Conservation (phyloP, 805 yeast genomes). For the Priceomyces medius region DNA sequence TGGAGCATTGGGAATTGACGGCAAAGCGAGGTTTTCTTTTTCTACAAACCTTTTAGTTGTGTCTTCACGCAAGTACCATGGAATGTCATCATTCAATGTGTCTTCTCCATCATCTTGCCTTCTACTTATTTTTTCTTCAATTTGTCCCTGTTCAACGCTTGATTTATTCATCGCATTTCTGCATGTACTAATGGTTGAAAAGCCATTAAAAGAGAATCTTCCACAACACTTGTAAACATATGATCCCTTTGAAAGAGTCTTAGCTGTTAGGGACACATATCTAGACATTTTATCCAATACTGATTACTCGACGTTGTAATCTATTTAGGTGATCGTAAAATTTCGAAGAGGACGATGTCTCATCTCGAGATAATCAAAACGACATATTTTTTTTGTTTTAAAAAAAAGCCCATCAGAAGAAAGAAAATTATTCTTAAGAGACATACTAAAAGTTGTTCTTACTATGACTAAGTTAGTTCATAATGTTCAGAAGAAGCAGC, state of each 20-base stretch:
- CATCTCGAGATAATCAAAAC: conserved; percentile 4
- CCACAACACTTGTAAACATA: background rate
- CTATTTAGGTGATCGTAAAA: background rate
- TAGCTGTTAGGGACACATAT: background rate
- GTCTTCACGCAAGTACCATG: conserved; percentile 63
- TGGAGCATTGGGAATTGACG: conserved; percentile 68
- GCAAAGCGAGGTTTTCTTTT: conserved; percentile 34
- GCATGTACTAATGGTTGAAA: background rate
- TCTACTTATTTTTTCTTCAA: background rate
- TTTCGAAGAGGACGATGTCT: background rate
- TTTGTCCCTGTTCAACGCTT: background rate
- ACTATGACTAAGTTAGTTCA: conserved; percentile 86
- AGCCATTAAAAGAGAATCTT: background rate
- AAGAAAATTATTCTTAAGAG: too few relatives aligned
- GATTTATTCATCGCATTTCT: background rate
- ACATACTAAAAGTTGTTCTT: too few relatives aligned
- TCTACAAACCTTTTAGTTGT: conserved; percentile 30
- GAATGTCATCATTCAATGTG: conserved; percentile 21
- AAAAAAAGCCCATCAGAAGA: background rate
- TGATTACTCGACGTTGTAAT: background rate
- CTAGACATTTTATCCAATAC: background rate
- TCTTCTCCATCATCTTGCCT: background rate
- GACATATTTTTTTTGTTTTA: conserved; percentile 5
- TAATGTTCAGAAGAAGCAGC: conserved; percentile 94
- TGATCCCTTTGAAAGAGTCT: background rate